These are phyloP conservation scores for Pilatotrama ljubarskyi DNA, from an alignment of 768 basidiomycete species.

Conservation along the genomic window DNA sequence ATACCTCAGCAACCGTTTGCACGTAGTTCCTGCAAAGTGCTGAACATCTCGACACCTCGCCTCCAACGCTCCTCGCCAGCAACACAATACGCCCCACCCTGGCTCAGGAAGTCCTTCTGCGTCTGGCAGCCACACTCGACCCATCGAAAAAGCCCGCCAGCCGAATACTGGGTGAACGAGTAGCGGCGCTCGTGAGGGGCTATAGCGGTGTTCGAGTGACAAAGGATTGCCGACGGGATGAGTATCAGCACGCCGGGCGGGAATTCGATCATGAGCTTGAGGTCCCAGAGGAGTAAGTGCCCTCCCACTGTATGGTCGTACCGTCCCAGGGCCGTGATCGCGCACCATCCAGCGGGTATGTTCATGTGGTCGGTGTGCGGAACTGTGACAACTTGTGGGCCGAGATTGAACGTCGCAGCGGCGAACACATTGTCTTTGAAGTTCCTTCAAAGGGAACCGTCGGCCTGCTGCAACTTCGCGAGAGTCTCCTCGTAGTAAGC, in stretches of 20 bases:
- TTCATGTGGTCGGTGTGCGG: constrained; percentile 35
- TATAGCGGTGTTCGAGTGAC: constrained; percentile 18
- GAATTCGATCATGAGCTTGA: constrained; percentile 29
- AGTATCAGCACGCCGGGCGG: constrained; percentile 16
- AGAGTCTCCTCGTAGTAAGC: too few relatives aligned
- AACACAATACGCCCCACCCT: too few relatives aligned
- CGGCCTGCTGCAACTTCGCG: too few relatives aligned
- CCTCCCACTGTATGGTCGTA: constrained; percentile 34
- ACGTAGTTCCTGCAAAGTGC: too few relatives aligned
- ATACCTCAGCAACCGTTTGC: too few relatives aligned
- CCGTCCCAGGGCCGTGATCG: constrained; percentile 30
- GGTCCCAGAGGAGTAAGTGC: constrained; percentile 34
- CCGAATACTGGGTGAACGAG: constrained; percentile 31
- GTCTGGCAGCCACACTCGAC: constrained; percentile 26
- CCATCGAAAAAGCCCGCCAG: constrained; percentile 25
- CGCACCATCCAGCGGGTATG: constrained; percentile 35
- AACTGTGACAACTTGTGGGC: constrained; percentile 10
- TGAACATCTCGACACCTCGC: too few relatives aligned
- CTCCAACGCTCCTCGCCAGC: too few relatives aligned
- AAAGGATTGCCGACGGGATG: constrained; percentile 14
- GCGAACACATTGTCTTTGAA: constrained; percentile 33
- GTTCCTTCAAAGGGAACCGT: constrained; percentile 7
- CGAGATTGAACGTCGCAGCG: constrained; percentile 33
- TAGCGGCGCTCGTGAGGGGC: constrained; percentile 20
- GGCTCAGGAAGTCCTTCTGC: background rate